These are phyloP conservation scores for Sisymbrium irio DNA, from an alignment of 345 rosid species.

Conservation along the genomic window DNA sequence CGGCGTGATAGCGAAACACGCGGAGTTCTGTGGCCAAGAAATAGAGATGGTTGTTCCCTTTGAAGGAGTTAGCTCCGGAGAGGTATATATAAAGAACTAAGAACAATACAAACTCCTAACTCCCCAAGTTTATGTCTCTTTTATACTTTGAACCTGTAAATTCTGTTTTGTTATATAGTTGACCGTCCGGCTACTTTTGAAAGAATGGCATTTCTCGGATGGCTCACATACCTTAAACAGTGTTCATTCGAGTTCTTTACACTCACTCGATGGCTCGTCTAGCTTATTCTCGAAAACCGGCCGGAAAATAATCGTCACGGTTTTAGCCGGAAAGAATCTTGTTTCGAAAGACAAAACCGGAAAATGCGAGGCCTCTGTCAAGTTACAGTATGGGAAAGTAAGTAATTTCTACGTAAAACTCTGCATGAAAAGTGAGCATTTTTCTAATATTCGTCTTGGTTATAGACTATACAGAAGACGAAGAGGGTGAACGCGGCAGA, in stretches of 20 bases:
- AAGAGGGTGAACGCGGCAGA: constrained; percentile 50
- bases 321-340: constrained; percentile 71
- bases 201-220: constrained; percentile 97
- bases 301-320: constrained; percentile 57
- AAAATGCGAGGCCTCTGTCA: constrained; percentile 70
- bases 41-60: constrained; percentile 91
- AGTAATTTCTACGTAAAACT: constrained; percentile 4
- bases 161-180: constrained; percentile 45
- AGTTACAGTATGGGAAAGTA: constrained; percentile 93
- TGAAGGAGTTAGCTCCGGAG: constrained; percentile 68
- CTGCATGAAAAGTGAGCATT: neutral
- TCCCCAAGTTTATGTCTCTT: neutral
- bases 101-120: neutral
- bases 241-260: constrained; percentile 39
- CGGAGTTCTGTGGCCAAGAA: constrained; percentile 78
- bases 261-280: constrained; percentile 53
- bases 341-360: constrained; percentile 57
- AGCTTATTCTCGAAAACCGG: constrained; percentile 62
- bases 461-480: constrained; percentile 57
- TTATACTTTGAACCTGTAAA: neutral
- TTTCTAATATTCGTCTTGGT: neutral
- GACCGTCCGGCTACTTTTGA: constrained; percentile 67
- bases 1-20: constrained; percentile 65
- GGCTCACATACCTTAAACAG: constrained; percentile 72
- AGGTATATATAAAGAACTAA: constrained; percentile 46